Evolutionary conservation across 1,284 basidiomycete species (phyloP), one percentile per base, ranked within the genome.

Genomic region (Microstroma glucosiphilum): DNA sequence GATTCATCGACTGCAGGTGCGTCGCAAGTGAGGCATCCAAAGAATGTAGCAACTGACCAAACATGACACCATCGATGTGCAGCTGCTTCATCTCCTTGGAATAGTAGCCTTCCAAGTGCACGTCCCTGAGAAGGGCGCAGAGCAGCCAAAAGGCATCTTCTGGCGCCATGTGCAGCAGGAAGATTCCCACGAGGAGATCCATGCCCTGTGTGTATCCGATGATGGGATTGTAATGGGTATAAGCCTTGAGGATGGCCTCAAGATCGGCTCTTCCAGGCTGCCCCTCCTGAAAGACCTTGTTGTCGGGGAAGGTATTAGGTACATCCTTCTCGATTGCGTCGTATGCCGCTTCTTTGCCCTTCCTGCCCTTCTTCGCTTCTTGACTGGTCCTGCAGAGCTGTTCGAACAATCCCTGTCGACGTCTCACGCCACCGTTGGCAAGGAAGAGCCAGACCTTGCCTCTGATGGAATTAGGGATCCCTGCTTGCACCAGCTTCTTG

Each of bases 81-180:
- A 94, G 82, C 72, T 90, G 89, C 8, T 84, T 82, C n/a, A 85
- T 83, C 58, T 84, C 85, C 12, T 83, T 79, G 40, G 87, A 85
- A 78, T 90, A 94, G 79, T 92, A 92, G 41, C 68, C 69, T 23
- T 70, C 70, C 69, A 78, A 69, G 61, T 75, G 73, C 21, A 71
- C 70, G 2, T 88, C 84, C 30, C 89, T 87, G 7, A 92, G 82
- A 64, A 96, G 88, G 2, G 90, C 91, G 7, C 76, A 75, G 11
- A 83, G 71, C 12, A 83, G 72, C 91, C 90, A 96, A 77, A 96
- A 96, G 0, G 90, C 89, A 67, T 94, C 90, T 79, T 96, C 91
- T 65, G 92, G 89, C 0, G 89, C 90, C 0, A 89, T 87, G 63
- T 91, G 87, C 30, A 90, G 82, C 0, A 96, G 80, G 26, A 94